phyloP scores from a whole-genome alignment of 257 asterid genomes.

The Solanum peruvianum region DNA sequence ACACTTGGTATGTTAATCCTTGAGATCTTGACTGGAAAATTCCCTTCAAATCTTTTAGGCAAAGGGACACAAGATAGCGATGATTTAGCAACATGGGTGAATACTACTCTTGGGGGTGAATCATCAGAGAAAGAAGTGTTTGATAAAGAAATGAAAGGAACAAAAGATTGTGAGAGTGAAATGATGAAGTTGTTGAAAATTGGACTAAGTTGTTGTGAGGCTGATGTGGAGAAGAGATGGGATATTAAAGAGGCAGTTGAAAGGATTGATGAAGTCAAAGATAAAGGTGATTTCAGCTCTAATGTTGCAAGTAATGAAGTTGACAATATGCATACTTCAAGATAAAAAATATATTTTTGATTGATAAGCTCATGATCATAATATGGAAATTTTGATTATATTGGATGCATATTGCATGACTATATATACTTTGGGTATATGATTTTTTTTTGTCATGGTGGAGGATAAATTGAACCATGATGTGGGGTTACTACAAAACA shows the following conservation, averaged over 20 bases:
- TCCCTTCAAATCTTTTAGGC: conserved; percentile 56
- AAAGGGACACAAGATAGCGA: conserved; percentile 27
- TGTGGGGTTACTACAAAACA: not conserved
- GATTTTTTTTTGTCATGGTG: not conserved
- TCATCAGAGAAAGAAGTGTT: conserved; percentile 22
- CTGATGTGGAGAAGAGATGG: conserved; percentile 47
- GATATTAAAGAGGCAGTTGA: conserved; percentile 53
- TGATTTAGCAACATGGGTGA: conserved; percentile 44
- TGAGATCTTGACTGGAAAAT: conserved; percentile 56
- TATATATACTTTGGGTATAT: not conserved
- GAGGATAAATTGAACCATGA: not conserved
- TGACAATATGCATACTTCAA: conserved; percentile 34
- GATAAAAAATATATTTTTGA: conserved; percentile 11
- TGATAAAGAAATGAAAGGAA: conserved; percentile 47
- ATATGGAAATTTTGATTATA: not conserved
- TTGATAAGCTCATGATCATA: not conserved
- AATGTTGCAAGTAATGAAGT: conserved; percentile 36
- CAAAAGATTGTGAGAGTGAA: conserved; percentile 28
- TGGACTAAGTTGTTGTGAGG: conserved; percentile 50
- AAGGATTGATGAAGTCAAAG: conserved; percentile 56
- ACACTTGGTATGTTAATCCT: conserved; percentile 68
- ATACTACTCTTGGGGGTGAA: conserved; percentile 18
- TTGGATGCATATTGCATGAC: not conserved
- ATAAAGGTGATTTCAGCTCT: conserved; percentile 31
- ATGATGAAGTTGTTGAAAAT: conserved; percentile 56